phyloP scores from a whole-genome alignment of 495 filamentous ascomycete species.

The Pseudoneurospora amorphoporcata region DNA sequence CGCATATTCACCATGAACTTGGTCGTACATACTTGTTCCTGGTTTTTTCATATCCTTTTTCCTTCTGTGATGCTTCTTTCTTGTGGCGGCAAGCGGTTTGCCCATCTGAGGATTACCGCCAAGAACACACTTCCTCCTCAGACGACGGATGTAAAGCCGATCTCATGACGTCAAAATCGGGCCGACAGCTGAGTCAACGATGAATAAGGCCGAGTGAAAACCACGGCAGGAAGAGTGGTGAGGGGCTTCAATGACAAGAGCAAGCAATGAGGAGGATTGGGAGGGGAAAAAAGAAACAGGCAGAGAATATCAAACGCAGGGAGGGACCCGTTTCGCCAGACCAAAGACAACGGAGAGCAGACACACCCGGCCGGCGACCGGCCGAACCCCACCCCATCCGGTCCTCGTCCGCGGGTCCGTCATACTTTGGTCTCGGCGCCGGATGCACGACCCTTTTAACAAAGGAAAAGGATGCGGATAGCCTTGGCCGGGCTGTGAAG shows the following conservation, averaged over 20 bases:
- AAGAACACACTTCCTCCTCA: neutral
- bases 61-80: too few relatives aligned
- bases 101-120: neutral
- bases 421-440: neutral
- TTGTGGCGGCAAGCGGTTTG: neutral
- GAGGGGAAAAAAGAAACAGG: neutral
- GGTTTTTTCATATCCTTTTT: neutral
- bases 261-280: too few relatives aligned
- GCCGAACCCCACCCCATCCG: neutral
- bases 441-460: neutral
- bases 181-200: neutral
- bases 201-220: neutral
- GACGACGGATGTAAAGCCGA: conserved; percentile 6
- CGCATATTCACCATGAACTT: neutral
- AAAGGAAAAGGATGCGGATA: neutral
- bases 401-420: neutral
- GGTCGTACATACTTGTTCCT: neutral
- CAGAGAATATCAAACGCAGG: neutral
- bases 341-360: conserved; percentile 1
- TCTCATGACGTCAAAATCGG: conserved; percentile 15
- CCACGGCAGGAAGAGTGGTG: neutral
- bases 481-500: neutral
- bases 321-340: neutral
- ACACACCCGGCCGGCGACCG: neutral
- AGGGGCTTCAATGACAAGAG: neutral